Evolutionary conservation across 257 asterid species (phyloP).

Genomic region (Petrea volubilis): DNA sequence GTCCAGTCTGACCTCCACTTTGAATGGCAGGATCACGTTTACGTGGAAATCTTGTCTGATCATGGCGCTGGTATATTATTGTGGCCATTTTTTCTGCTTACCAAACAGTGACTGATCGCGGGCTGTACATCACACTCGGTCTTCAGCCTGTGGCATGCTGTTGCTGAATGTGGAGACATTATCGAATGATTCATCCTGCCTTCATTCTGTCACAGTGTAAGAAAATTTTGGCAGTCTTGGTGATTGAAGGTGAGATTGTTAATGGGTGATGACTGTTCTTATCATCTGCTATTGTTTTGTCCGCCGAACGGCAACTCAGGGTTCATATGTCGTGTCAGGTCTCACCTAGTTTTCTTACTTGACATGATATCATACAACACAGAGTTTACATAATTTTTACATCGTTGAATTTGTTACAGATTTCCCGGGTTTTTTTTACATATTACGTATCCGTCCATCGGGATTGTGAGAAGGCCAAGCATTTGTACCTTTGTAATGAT

Average conservation of each 20-base stretch:
- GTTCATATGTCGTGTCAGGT: slow-evolving; percentile 12
- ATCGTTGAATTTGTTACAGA: slow-evolving; percentile 14
- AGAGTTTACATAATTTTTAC: not conserved
- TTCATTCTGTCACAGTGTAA: not conserved
- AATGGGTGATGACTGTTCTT: not conserved
- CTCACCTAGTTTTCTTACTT: slow-evolving; percentile 6
- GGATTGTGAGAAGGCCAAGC: not conserved
- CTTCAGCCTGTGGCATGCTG: too few relatives aligned
- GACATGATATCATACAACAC: slow-evolving; percentile 3
- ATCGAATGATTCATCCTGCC: too few relatives aligned
- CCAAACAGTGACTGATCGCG: not conserved
- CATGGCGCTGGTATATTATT: not conserved
- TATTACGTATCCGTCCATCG: not conserved
- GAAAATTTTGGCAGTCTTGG: slow-evolving; percentile 15
- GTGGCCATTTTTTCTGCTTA: not conserved
- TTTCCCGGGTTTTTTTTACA: not conserved
- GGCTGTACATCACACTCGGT: too few relatives aligned
- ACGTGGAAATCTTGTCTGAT: slow-evolving; percentile 14
- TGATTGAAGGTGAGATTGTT: slow-evolving; percentile 6
- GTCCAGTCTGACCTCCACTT: not conserved
- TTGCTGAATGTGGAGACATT: not conserved
- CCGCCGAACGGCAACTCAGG: slow-evolving; percentile 16
- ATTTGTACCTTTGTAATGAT: not conserved
- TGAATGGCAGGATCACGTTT: not conserved
- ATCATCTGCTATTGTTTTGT: slow-evolving; percentile 25